These are phyloP conservation scores for Chara braunii DNA, from an alignment of 139 green algal species.

Conservation along the genomic window DNA sequence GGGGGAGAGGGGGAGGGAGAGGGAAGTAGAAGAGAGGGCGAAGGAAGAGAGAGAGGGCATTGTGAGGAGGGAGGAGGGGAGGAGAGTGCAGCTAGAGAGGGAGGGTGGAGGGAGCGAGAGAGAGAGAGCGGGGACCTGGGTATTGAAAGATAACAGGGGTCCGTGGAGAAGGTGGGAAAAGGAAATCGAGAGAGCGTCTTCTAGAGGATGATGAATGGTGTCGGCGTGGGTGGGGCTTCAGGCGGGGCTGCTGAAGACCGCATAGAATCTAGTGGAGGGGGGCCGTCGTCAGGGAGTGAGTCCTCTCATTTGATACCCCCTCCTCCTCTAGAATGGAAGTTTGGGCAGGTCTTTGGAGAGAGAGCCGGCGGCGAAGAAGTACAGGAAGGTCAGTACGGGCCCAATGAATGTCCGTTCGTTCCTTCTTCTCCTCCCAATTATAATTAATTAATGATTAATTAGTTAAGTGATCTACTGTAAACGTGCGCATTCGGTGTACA, in stretches of 20 bases:
- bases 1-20: neutral
- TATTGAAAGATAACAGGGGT: neutral
- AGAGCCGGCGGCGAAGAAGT: conserved; percentile 84
- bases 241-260: too few species aligned
- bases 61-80: neutral
- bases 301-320: neutral
- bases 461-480: too few species aligned
- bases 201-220: conserved; percentile 18
- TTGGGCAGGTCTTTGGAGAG: conserved; percentile 95
- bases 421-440: neutral
- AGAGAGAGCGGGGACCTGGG: neutral
- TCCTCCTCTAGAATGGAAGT: conserved; percentile 72
- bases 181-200: neutral
- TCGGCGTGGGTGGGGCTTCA: too few species aligned
- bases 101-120: neutral
- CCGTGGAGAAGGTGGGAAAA: neutral
- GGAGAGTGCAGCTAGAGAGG: neutral
- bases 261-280: conserved; percentile 12
- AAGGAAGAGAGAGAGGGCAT: neutral
- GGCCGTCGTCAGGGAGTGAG: neutral
- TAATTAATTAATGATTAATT: too few species aligned
- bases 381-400: conserved; percentile 70
- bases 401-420: neutral
- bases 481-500: too few species aligned
- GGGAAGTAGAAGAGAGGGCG: neutral